Evolutionary conservation across 805 yeast species (phyloP).

Genomic region (Pichia nakasei): DNA sequence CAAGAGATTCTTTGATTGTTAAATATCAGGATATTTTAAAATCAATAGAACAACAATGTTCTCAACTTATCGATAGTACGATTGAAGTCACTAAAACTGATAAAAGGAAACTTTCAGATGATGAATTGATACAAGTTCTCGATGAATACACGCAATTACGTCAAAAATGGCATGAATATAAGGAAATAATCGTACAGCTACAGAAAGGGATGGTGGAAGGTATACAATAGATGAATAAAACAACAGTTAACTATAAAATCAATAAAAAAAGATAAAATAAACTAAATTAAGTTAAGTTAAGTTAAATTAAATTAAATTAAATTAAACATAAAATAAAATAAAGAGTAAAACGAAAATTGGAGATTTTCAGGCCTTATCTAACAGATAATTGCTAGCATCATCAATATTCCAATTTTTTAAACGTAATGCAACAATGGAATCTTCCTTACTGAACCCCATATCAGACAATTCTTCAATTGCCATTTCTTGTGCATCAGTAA

Average conservation of each 20-base stretch:
- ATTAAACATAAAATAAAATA: neutral
- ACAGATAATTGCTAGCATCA: constrained; percentile 76
- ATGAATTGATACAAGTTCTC: constrained; percentile 15
- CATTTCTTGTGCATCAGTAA: constrained; percentile 26
- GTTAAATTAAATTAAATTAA: constrained; percentile 28
- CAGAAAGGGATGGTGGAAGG: constrained; percentile 34
- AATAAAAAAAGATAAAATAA: constrained; percentile 36
- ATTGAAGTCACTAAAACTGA: too few relatives aligned
- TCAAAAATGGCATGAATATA: constrained; percentile 34
- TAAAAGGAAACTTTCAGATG: neutral
- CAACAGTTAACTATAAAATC: neutral
- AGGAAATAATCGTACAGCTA: constrained; percentile 41
- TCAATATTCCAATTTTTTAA: constrained; percentile 67
- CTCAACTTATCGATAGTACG: neutral
- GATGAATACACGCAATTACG: constrained; percentile 33
- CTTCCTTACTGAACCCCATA: constrained; percentile 75
- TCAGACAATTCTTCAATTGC: constrained; percentile 75
- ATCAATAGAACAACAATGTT: neutral
- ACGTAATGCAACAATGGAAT: constrained; percentile 60
- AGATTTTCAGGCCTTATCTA: constrained; percentile 58
- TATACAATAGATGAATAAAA: constrained; percentile 7
- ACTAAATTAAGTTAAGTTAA: constrained; percentile 18
- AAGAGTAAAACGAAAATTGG: too few relatives aligned
- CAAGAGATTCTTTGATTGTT: constrained; percentile 29
- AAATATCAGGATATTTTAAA: constrained; percentile 13